Evolutionary conservation across 139 green algal genomes (phyloP), one percentile per base, ranked within the genome.

Genomic region (Marvania coccoides): DNA sequence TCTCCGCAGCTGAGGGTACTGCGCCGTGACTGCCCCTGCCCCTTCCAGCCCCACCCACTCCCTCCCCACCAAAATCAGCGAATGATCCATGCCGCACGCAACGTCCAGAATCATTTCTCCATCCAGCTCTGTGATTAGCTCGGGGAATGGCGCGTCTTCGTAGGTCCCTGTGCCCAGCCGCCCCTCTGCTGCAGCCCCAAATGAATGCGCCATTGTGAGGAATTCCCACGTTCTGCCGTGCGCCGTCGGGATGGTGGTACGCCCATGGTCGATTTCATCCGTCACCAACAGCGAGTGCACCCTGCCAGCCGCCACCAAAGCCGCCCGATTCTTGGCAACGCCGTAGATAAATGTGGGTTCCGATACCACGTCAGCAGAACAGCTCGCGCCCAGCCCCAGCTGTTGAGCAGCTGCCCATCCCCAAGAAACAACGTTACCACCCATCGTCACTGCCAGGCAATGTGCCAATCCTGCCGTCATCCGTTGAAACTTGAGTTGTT

Each of bases 11-110:
- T 28, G 19, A 51, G 19, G 42, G 42, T 19, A 51, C 19, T 51
- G 19, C 19, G 42, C 19, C 19, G 42, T 28, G 19, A 19, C 42
- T 51, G 42, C 42, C 42, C 42, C 19, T 51, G 19, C 19, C 19
- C 42, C 19, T n/a, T n/a, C n/a, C n/a, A n/a, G n/a, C n/a, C n/a
- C n/a, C n/a, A n/a, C n/a, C n/a, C n/a, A n/a, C n/a, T 51, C 42
- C 19, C 42, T 51, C 42, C 42, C 42, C 19, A 68, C 38, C 37
- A 81, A 58, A 26, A 67, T 51, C 8, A 81, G 58, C 1, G 59
- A 72, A 54, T 81, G 74, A 40, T 81, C 74, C 47, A 81, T 59
- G 15, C 74, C 74, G 53, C 64, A 76, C 5, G 70, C 74, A 47
- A 81, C 12, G 34, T 58, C 53, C 12, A 55, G 6, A 7, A 81